Conservation (phyloP, 441 rosid species). For the Euphorbia schlechtendalii region DNA sequence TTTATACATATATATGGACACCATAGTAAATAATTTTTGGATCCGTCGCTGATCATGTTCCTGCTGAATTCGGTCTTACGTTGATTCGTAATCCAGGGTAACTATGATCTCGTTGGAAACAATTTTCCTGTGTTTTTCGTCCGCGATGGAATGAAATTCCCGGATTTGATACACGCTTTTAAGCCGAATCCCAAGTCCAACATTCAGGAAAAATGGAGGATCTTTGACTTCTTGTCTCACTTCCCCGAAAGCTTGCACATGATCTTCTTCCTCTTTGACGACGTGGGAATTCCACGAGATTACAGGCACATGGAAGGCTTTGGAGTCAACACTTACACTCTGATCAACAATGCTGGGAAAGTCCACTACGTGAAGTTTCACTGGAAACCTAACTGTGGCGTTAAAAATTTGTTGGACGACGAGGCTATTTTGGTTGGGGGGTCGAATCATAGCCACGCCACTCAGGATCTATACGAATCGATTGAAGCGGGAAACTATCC, state of each 20-base stretch:
- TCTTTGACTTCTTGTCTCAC: slow-evolving; percentile 87
- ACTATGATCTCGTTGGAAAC: slow-evolving; percentile 97
- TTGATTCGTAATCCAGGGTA: slow-evolving; percentile 67
- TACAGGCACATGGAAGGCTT: slow-evolving; percentile 94
- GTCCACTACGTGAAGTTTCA: slow-evolving; percentile 84
- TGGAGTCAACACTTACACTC: slow-evolving; percentile 81
- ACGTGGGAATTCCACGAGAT: slow-evolving; percentile 86
- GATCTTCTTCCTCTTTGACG: slow-evolving; percentile 87
- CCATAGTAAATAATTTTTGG: too few species aligned
- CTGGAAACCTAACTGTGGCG: slow-evolving; percentile 94
- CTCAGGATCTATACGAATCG: slow-evolving; percentile 86
- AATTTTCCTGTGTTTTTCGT: slow-evolving; percentile 93
- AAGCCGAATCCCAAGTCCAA: slow-evolving; percentile 96
- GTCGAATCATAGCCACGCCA: slow-evolving; percentile 93
- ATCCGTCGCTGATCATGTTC: too few species aligned
- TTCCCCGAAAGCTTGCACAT: slow-evolving; percentile 94
- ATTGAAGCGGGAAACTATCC: slow-evolving; percentile 87
- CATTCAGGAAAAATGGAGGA: slow-evolving; percentile 95
- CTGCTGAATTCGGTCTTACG: too few species aligned
- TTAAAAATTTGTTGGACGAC: slow-evolving; percentile 70
- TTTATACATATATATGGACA: too few species aligned
- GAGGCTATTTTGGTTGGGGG: slow-evolving; percentile 93
- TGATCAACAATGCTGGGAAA: slow-evolving; percentile 83
- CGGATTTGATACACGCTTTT: slow-evolving; percentile 87
- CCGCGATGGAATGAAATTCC: slow-evolving; percentile 96